phyloP scores from a whole-genome alignment of 1,139 yeast species.

The Kluyveromyces marxianus region DNA sequence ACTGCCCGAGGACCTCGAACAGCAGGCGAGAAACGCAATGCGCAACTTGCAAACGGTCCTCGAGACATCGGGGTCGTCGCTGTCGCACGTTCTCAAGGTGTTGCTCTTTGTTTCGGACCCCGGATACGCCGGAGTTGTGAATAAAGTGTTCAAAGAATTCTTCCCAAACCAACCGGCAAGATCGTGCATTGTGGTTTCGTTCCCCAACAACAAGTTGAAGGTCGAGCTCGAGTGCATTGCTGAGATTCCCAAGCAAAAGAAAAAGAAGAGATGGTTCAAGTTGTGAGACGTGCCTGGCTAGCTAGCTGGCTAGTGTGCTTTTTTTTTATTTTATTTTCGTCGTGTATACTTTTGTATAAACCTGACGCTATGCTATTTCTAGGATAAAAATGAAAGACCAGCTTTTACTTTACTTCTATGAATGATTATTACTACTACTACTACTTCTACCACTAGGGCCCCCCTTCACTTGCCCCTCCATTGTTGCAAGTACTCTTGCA shows the following conservation, averaged over 20 bases:
- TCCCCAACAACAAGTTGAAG: conserved; percentile 36
- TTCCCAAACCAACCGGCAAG: conserved; percentile 38
- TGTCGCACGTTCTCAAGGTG: conserved; percentile 35
- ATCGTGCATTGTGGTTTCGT: conserved; percentile 37
- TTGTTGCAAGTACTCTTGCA: conserved; percentile 4
- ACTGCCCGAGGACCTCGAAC: conserved; percentile 33
- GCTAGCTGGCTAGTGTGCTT: too few relatives aligned
- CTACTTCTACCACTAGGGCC: background rate
- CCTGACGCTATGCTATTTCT: background rate
- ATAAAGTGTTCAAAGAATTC: conserved; percentile 32
- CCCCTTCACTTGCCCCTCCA: conserved; percentile 1
- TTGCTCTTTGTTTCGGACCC: conserved; percentile 35
- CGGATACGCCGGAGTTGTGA: conserved; percentile 31
- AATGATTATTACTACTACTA: too few relatives aligned
- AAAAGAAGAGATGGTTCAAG: conserved; percentile 11
- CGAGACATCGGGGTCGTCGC: conserved; percentile 32
- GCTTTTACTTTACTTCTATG: background rate
- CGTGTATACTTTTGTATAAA: background rate
- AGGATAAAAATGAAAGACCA: conserved; percentile 1
- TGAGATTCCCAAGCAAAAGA: conserved; percentile 11
- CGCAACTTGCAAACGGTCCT: conserved; percentile 32
- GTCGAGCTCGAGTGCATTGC: conserved; percentile 42
- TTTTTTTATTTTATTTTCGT: background rate
- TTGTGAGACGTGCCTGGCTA: background rate
- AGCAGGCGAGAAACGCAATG: conserved; percentile 34